These are phyloP conservation scores for Mucor lusitanicus DNA, from an alignment of 371 early-diverging fungal genomes.

Conservation along the genomic window DNA sequence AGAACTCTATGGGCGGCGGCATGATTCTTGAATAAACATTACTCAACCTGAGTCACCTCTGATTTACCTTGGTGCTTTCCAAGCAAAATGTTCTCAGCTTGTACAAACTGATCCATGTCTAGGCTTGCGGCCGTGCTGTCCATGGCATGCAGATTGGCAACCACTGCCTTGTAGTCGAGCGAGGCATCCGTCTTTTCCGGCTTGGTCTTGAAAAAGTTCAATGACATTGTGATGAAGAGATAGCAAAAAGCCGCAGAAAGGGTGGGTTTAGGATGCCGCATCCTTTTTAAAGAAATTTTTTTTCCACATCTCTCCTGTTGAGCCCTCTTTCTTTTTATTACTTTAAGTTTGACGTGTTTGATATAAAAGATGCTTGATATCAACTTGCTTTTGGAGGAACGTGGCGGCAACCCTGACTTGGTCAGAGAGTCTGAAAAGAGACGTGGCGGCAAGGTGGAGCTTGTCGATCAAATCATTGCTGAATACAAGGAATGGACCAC, in stretches of 20 bases:
- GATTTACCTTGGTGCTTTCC: not conserved
- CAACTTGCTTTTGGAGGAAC: constrained; percentile 87
- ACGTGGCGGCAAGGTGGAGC: constrained; percentile 83
- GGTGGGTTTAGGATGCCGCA: not conserved
- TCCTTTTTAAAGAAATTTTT: constrained; percentile 14
- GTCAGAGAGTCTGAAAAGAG: constrained; percentile 93
- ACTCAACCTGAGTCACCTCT: not conserved
- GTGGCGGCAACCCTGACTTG: constrained; percentile 95
- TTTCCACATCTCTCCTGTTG: not conserved
- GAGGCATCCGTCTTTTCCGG: constrained; percentile 9
- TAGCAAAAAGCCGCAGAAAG: constrained; percentile 1
- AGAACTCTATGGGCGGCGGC: not conserved
- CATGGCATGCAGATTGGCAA: not conserved
- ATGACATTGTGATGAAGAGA: not conserved
- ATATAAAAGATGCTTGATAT: constrained; percentile 77
- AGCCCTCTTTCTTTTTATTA: not conserved
- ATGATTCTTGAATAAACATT: not conserved
- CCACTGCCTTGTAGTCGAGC: not conserved
- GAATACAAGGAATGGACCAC: constrained; percentile 92
- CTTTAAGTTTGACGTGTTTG: constrained; percentile 9
- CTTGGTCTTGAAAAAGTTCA: constrained; percentile 1
- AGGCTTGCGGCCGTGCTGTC: not conserved
- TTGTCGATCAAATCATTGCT: constrained; percentile 91
- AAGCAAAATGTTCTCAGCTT: not conserved
- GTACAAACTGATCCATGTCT: constrained; percentile 2